Evolutionary conservation across 2,329 filamentous ascomycete genomes (phyloP).

Genomic region (Claviceps pusilla): DNA sequence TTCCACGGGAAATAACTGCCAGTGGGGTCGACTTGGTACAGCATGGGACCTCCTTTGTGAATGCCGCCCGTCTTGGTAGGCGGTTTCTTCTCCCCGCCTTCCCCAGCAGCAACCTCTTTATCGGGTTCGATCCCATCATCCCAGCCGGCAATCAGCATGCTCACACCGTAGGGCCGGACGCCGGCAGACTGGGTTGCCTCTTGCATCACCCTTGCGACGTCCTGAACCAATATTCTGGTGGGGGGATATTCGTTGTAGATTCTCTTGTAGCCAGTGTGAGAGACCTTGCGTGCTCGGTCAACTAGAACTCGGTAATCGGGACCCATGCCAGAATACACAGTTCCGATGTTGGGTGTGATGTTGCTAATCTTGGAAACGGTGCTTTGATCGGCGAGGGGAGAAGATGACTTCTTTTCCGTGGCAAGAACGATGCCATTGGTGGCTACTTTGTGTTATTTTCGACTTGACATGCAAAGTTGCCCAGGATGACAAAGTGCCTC

Average conservation of each 20-base stretch:
- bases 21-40: slow-evolving; percentile 98
- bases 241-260: slow-evolving; percentile 99
- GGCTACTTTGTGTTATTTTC: slow-evolving; percentile 35
- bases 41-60: slow-evolving; percentile 85
- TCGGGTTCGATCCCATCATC: slow-evolving; percentile 92
- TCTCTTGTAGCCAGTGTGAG: slow-evolving; percentile 96
- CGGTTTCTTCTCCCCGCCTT: slow-evolving; percentile 58
- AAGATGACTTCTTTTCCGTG: slow-evolving; percentile 98
- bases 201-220: slow-evolving; percentile 95
- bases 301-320: slow-evolving; percentile 96
- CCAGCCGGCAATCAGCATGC: slow-evolving; percentile 89
- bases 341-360: slow-evolving; percentile 97
- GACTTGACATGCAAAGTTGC: slow-evolving; percentile 5
- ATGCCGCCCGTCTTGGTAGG: slow-evolving; percentile 87
- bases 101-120: slow-evolving; percentile 39
- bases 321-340: slow-evolving; percentile 99
- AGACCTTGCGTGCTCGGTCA: slow-evolving; percentile 95
- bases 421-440: slow-evolving; percentile 98
- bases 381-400: slow-evolving; percentile 84
- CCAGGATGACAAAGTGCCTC: background rate
- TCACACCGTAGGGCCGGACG: slow-evolving; percentile 93
- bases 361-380: slow-evolving; percentile 95
- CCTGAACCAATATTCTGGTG: slow-evolving; percentile 95
- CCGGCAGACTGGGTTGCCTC: slow-evolving; percentile 96
- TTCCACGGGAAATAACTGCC: slow-evolving; percentile 99